These are phyloP conservation scores for Rasamsonia emersonii DNA, from an alignment of 2,329 filamentous ascomycete species.

Conservation along the genomic window DNA sequence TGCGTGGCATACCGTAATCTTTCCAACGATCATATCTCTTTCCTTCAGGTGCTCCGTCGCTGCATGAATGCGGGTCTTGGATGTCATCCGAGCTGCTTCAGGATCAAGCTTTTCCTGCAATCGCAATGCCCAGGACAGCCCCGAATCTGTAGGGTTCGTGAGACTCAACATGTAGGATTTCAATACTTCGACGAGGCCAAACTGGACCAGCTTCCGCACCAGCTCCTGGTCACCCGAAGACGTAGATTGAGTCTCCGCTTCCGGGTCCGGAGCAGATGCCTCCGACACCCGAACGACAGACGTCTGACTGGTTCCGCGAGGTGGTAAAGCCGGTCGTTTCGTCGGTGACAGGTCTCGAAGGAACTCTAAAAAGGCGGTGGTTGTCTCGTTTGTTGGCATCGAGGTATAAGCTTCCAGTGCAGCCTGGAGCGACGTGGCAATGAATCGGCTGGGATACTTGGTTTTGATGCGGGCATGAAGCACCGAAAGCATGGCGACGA, in stretches of 20 bases:
- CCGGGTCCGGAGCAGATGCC: slow-evolving; percentile 47
- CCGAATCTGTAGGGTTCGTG: slow-evolving; percentile 25
- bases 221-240: slow-evolving; percentile 43
- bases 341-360: slow-evolving; percentile 50
- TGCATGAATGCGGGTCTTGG: slow-evolving; percentile 44
- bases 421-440: slow-evolving; percentile 56
- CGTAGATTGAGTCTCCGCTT: slow-evolving; percentile 41
- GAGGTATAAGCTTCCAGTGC: slow-evolving; percentile 52
- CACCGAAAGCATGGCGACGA: slow-evolving; percentile 45
- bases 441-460: slow-evolving; percentile 55
- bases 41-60: slow-evolving; percentile 41
- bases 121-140: slow-evolving; percentile 38
- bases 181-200: slow-evolving; percentile 52
- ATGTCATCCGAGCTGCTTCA: slow-evolving; percentile 20
- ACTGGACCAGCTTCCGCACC: slow-evolving; percentile 49
- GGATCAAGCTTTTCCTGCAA: slow-evolving; percentile 52
- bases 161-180: slow-evolving; percentile 50
- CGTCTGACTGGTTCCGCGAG: slow-evolving; percentile 45
- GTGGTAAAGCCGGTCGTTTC: slow-evolving; percentile 52
- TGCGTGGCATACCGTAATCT: slow-evolving; percentile 43
- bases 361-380: slow-evolving; percentile 48
- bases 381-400: slow-evolving; percentile 48
- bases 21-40: slow-evolving; percentile 48
- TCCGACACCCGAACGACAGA: slow-evolving; percentile 25
- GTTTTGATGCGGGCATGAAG: slow-evolving; percentile 56